phyloP scores from a whole-genome alignment of 805 yeast species.

The Schwanniomyces occidentalis region DNA sequence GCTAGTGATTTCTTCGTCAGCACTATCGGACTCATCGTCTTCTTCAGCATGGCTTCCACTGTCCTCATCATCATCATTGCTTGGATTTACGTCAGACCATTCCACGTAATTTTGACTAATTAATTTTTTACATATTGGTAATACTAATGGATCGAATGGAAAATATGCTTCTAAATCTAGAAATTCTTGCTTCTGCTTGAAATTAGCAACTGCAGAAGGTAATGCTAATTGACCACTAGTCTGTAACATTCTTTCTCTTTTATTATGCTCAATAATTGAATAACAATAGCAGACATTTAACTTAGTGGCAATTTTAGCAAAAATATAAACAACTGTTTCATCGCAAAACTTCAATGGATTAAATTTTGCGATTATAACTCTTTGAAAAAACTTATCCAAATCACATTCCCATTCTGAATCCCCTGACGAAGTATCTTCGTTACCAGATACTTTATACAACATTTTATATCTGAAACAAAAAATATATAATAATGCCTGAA shows the following conservation, averaged over 20 bases:
- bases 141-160: constrained; percentile 90
- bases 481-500: constrained; percentile 86
- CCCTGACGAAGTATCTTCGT: constrained; percentile 3
- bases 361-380: constrained; percentile 81
- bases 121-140: constrained; percentile 58
- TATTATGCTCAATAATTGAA: constrained; percentile 87
- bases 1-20: constrained; percentile 21
- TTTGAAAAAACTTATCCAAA: constrained; percentile 82
- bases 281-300: constrained; percentile 91
- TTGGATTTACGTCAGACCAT: constrained; percentile 60
- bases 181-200: constrained; percentile 73
- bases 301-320: constrained; percentile 88
- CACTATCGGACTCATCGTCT: constrained; percentile 22
- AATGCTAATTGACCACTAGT: constrained; percentile 27
- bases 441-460: constrained; percentile 39
- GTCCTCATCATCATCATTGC: constrained; percentile 64
- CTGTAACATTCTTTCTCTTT: constrained; percentile 61
- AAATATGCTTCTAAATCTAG: constrained; percentile 91
- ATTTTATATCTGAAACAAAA: constrained; percentile 82
- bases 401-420: constrained; percentile 70
- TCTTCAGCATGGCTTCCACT: constrained; percentile 30
- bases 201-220: constrained; percentile 38
- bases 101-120: constrained; percentile 62
- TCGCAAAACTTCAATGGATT: constrained; percentile 93
- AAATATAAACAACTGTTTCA: constrained; percentile 88